Conservation (phyloP, 2,329 filamentous ascomycete species). For the Conoideocrella luteorostrata region DNA sequence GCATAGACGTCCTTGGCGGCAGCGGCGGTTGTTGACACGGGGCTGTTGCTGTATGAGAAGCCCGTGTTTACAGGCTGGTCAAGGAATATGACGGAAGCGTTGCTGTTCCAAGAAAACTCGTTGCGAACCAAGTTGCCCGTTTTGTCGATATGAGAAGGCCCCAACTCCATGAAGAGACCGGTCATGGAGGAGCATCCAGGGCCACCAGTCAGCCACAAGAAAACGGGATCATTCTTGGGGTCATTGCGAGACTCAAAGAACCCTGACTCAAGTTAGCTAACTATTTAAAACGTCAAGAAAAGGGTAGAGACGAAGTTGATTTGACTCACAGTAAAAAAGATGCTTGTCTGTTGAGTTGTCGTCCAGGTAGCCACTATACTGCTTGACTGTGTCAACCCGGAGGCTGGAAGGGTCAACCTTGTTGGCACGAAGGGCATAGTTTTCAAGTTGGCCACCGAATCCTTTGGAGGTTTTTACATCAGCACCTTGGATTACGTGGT, state of each 20-base stretch:
- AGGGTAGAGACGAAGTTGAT: background rate
- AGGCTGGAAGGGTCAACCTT: constrained; percentile 77
- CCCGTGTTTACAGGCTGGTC: constrained; percentile 98
- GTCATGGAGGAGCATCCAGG: constrained; percentile 94
- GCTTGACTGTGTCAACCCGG: constrained; percentile 86
- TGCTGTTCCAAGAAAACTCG: constrained; percentile 88
- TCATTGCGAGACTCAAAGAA: constrained; percentile 99
- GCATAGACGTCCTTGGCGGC: constrained; percentile 97
- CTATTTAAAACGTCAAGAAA: background rate
- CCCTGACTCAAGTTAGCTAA: constrained; percentile 46
- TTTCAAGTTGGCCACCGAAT: constrained; percentile 16
- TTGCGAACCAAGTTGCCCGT: constrained; percentile 78
- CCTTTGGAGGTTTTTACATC: background rate
- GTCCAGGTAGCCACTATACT: constrained; percentile 95
- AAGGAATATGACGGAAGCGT: constrained; percentile 97
- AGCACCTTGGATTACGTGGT: background rate
- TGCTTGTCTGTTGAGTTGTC: constrained; percentile 96
- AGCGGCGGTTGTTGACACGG: constrained; percentile 85
- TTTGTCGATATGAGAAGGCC: constrained; percentile 76
- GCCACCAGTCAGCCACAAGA: constrained; percentile 90
- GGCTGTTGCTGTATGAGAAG: constrained; percentile 87
- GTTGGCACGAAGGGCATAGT: constrained; percentile 85
- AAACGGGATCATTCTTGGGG: constrained; percentile 88
- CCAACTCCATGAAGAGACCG: constrained; percentile 93
- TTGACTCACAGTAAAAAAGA: constrained; percentile 83